These are phyloP conservation scores for Rhizoclosmatium globosum DNA, from an alignment of 192 early-diverging fungal species.

Conservation along the genomic window DNA sequence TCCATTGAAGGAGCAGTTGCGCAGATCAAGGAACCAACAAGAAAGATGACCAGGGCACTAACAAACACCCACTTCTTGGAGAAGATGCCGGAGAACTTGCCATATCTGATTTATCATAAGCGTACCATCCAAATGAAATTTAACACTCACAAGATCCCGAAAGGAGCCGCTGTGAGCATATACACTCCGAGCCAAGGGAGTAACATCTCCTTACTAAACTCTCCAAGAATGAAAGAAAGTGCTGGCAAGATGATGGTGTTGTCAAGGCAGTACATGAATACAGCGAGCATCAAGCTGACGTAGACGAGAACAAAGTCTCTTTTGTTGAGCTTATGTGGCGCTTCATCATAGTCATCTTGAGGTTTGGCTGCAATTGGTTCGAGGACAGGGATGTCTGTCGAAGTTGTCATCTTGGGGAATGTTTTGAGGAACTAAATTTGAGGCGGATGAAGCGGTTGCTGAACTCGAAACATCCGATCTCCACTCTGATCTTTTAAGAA, in stretches of 20 bases:
- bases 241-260: constrained; percentile 2
- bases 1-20: constrained; percentile 53
- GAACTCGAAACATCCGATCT: background rate
- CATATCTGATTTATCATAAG: background rate
- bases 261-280: constrained; percentile 59
- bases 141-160: constrained; percentile 4
- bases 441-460: background rate
- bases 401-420: no score
- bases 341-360: no score
- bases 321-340: no score
- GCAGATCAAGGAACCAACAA: constrained; percentile 77
- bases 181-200: constrained; percentile 64
- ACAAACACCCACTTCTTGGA: constrained; percentile 59
- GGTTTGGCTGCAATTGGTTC: no score
- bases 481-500: background rate
- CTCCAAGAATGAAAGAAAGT: background rate
- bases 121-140: background rate
- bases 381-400: no score
- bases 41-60: constrained; percentile 75
- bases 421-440: background rate
- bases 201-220: constrained; percentile 21
- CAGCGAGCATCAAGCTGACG: no score
- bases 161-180: background rate
- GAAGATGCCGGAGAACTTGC: constrained; percentile 38
- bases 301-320: no score